Conservation (phyloP, 2,329 filamentous ascomycete genomes). For the Penicillium sp. region DNA sequence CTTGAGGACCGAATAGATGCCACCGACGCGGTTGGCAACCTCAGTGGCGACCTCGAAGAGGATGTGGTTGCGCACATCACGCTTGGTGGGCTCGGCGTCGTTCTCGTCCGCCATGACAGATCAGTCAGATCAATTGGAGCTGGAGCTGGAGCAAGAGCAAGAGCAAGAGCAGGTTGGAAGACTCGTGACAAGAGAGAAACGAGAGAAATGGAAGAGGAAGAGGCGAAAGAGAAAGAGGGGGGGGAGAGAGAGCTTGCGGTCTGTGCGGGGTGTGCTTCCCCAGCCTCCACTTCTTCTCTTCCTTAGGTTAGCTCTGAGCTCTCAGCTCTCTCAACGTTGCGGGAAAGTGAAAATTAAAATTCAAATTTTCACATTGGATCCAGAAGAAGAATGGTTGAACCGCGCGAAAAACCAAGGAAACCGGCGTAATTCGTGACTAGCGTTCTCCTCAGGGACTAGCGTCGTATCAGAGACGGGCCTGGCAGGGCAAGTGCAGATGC, state of each 20-base stretch:
- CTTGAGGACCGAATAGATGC: conserved; percentile 99
- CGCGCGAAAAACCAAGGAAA: no score
- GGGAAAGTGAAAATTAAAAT: no score
- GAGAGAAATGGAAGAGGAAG: conserved; percentile 10
- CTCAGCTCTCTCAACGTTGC: not conserved
- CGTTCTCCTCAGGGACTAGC: no score
- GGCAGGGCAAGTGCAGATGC: no score
- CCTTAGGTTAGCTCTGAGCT: not conserved
- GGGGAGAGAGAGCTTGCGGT: conserved; percentile 20
- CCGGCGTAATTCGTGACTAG: no score
- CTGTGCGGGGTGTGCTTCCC: conserved; percentile 26
- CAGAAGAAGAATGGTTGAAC: no score
- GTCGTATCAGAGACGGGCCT: no score
- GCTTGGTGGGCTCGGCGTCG: conserved; percentile 54
- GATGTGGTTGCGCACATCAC: conserved; percentile 91
- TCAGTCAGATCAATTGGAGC: conserved; percentile 50
- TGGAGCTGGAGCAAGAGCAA: conserved; percentile 53
- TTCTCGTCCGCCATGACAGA: conserved; percentile 85
- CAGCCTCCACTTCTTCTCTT: not conserved
- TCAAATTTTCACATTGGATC: not conserved
- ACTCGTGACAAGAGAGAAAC: not conserved
- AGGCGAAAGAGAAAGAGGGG: conserved; percentile 12
- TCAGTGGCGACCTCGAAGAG: conserved; percentile 97
- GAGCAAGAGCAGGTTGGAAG: not conserved
- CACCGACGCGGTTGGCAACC: conserved; percentile 95